Conservation (phyloP, 139 green algal species). For the Monoraphidium neglectum region DNA sequence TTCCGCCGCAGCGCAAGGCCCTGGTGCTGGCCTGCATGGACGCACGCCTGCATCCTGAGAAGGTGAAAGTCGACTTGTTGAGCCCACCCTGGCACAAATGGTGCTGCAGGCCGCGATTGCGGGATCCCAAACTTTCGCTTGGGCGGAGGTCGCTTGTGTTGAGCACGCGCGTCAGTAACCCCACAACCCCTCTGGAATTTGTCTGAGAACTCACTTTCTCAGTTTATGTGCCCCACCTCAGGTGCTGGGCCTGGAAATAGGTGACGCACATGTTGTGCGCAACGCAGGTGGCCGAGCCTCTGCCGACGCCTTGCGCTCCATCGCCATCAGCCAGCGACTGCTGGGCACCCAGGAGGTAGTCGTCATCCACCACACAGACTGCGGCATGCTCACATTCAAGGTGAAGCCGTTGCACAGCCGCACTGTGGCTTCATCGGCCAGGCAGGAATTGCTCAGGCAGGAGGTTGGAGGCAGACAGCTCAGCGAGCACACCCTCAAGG, state of each 20-base stretch:
- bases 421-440: background rate
- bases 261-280: constrained; percentile 58
- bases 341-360: constrained; percentile 69
- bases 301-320: constrained; percentile 56
- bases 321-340: constrained; percentile 68
- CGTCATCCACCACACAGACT: constrained; percentile 75
- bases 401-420: constrained; percentile 6
- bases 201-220: no score
- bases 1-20: no score
- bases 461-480: constrained; percentile 32
- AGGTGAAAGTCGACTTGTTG: no score
- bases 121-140: no score
- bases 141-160: no score
- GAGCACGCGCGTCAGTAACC: no score
- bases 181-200: no score
- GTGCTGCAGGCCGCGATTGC: no score
- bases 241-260: constrained; percentile 53
- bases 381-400: constrained; percentile 55
- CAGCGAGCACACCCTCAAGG: background rate
- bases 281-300: constrained; percentile 68
- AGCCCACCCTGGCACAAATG: no score
- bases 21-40: no score
- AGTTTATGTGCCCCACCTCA: no score
- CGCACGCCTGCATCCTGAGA: no score
- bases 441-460: background rate